Evolutionary conservation across 2,329 filamentous ascomycete genomes (phyloP), one percentile per base, ranked within the genome.

Genomic region (Coccinonectria pachysandricola): DNA sequence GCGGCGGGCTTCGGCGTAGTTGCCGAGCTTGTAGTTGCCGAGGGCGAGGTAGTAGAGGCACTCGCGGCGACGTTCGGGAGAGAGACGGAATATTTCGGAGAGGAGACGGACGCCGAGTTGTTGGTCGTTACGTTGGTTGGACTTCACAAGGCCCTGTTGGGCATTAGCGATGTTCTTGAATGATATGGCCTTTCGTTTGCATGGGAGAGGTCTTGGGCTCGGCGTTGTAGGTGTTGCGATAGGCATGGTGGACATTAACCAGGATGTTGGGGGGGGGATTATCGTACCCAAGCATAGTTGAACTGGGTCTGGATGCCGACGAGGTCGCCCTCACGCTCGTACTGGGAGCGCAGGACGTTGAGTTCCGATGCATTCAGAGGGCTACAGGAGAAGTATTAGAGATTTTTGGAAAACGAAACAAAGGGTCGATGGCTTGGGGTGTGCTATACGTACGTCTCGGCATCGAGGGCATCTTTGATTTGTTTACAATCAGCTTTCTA

Each of bases 231-330:
- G n/a, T n/a, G n/a, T n/a, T n/a, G n/a, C n/a, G n/a, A n/a, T n/a
- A n/a, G n/a, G n/a, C n/a, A n/a, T n/a, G n/a, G n/a, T n/a, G n/a
- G n/a, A n/a, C n/a, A n/a, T n/a, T n/a, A n/a, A n/a, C n/a, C n/a
- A n/a, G n/a, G n/a, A n/a, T n/a, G n/a, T n/a, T n/a, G 21, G 22
- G 20, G 21, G 7, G 19, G 22, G 24, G 15, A 19, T 8, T 18
- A 18, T 43, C 65, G 31, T 73, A 93, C 86, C 91, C 91, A 98
- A 52, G 91, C 88, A 57, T 88, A 96, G 75, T 98, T 98, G 73
- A 98, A 98, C 56, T 96, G 96, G 36, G 91, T 98, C 59, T 98
- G 91, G 20, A 98, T 74, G 34, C 88, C 87, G 35, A 94, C 88
- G 65, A 93, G 92, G 48, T 93, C 84, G 43, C 88, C 91, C 62